A percentile compares a stretch with the other conserved stretches of the same genome.
phyloP scores from a whole-genome alignment of 2,329 filamentous ascomycete species.

The Pseudogymnoascus sp. region DNA sequence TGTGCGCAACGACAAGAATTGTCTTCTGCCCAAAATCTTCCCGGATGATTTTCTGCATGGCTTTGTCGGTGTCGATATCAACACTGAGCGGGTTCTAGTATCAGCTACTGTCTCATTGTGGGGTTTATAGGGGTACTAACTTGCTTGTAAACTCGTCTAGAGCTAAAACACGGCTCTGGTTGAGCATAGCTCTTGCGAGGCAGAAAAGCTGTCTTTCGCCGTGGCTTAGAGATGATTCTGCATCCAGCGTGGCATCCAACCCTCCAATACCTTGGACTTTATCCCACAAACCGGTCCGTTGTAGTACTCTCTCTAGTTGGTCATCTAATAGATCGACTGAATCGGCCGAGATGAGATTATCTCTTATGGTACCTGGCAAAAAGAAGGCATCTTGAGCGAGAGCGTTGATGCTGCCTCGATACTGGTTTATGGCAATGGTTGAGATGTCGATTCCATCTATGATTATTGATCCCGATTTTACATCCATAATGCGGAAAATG shows the following conservation, averaged over 20 bases:
- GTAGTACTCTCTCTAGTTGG: neutral
- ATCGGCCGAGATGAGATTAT: conserved; percentile 12
- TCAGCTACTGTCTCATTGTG: neutral
- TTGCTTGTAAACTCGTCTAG: conserved; percentile 11
- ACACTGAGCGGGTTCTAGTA: conserved; percentile 32
- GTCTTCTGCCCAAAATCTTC: conserved; percentile 45
- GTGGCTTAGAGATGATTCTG: conserved; percentile 29
- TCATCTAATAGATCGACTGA: neutral
- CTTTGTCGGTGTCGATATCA: conserved; percentile 47
- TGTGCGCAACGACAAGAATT: conserved; percentile 34
- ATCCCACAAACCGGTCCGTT: conserved; percentile 13
- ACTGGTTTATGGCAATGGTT: conserved; percentile 30
- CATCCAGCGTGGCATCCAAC: conserved; percentile 31
- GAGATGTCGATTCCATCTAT: conserved; percentile 36
- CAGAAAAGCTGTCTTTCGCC: conserved; percentile 59
- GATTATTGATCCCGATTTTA: conserved; percentile 30
- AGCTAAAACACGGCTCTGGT: conserved; percentile 17
- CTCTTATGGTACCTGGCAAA: conserved; percentile 29
- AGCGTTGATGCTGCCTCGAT: conserved; percentile 34
- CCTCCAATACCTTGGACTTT: conserved; percentile 17
- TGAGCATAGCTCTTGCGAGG: conserved; percentile 50
- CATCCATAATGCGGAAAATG: conserved; percentile 41
- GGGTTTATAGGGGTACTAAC: neutral
- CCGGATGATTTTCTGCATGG: conserved; percentile 46
- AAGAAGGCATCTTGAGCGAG: conserved; percentile 37